Conservation (phyloP, 2,329 filamentous ascomycete species). For the Cytospora piceae region DNA sequence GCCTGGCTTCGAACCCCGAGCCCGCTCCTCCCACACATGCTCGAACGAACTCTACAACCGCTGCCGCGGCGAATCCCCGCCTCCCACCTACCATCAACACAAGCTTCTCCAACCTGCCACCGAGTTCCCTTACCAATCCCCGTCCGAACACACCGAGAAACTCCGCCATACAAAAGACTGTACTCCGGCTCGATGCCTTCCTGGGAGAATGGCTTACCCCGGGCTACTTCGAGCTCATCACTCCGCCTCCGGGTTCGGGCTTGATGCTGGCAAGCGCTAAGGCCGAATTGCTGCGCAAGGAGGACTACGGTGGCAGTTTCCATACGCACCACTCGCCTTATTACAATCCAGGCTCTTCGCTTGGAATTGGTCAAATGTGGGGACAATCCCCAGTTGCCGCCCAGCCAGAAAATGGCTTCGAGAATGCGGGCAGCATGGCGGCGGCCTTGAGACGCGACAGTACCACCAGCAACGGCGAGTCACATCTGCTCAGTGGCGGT, state of each 20-base stretch:
- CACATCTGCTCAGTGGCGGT: conserved; percentile 36
- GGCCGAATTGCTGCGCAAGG: conserved; percentile 77
- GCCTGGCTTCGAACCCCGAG: conserved; percentile 65
- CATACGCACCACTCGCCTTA: conserved; percentile 31
- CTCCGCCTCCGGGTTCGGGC: conserved; percentile 80
- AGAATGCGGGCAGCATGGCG: conserved; percentile 40
- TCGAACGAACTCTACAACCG: conserved; percentile 28
- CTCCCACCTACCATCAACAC: conserved; percentile 31
- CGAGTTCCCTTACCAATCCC: conserved; percentile 16
- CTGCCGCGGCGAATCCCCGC: conserved; percentile 28
- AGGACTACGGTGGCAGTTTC: conserved; percentile 62
- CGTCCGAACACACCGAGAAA: conserved; percentile 11
- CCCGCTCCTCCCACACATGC: conserved; percentile 34
- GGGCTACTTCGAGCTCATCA: conserved; percentile 91
- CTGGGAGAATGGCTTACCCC: conserved; percentile 94
- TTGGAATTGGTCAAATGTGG: conserved; percentile 45
- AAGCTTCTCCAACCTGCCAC: conserved; percentile 33
- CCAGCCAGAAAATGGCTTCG: conserved; percentile 30
- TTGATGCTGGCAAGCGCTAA: conserved; percentile 91
- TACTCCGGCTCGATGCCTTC: conserved; percentile 86
- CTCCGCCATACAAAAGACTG: conserved; percentile 54
- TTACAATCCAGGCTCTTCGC: conserved; percentile 32
- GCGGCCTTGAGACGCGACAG: conserved; percentile 40
- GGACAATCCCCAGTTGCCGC: conserved; percentile 35
- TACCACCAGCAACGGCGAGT: conserved; percentile 33